Evolutionary conservation across 2,329 filamentous ascomycete genomes (phyloP), one percentile per base, ranked within the genome.

Genomic region (Talaromyces funiculosus): DNA sequence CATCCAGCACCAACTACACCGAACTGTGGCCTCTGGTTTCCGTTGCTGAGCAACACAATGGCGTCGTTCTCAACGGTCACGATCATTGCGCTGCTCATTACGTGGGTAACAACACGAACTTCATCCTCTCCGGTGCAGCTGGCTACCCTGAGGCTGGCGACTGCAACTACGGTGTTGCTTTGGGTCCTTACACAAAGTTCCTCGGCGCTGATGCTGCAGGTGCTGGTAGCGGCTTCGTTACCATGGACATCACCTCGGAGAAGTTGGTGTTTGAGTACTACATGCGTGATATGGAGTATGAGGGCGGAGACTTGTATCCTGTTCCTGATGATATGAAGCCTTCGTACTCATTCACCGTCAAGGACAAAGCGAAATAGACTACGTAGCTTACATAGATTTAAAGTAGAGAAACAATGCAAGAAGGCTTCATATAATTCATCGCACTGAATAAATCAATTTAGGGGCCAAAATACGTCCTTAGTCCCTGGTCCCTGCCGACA

Each of bases 201-300:
- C 62, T 69, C 6, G 67, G 66, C 33, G 66, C 67, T 24, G 54
- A 68, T 56, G 58, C 63, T 18, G 42, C 59, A 4, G 53, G 61
- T 60, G 66, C 67, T 9, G 66, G 66, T 1, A 69, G 68, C 40
- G 67, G 67, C 2, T 69, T 68, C n/a, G 67, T 69, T 20, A 69
- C 67, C 3, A 42, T 69, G 33, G 67, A 69, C 26, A 66, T 69
- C 33, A 65, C 43, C 59, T 43, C 57, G 1, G 29, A 66, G 10
- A 20, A 59, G 33, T 31, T 69, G 56, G 62, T 64, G 37, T 65
- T 69, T 56, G 66, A 69, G 62, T 62, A 62, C 53, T 62, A 62
- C 47, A 22, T 60, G 16, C 61, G 61, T 9, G 59, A 62, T 22
- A 62, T 69, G 67, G 24, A 58, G 22, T 60, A 64, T 18, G 62